phyloP scores from a whole-genome alignment of 345 rosid species.

The Conringia planisiliqua region DNA sequence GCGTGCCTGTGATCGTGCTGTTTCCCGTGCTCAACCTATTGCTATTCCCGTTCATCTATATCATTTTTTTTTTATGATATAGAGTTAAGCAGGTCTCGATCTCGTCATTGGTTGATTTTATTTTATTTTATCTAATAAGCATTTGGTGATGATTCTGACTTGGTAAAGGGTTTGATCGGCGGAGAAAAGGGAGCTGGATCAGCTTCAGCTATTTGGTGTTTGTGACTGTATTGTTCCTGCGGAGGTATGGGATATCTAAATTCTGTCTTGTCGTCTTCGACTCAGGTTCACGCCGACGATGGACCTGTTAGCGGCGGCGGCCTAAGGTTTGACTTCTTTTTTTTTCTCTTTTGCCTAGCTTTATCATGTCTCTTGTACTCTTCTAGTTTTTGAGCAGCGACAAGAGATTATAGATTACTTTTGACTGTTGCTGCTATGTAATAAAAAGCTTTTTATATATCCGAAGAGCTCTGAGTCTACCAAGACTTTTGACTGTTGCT shows the following conservation, averaged over 20 bases:
- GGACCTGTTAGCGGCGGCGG: conserved; percentile 92
- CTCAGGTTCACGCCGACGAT: conserved; percentile 70
- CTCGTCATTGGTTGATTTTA: not conserved
- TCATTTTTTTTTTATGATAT: not conserved
- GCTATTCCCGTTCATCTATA: not conserved
- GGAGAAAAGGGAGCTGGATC: conserved; percentile 22
- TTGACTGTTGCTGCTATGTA: no score
- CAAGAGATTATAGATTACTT: not conserved
- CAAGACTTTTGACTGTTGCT: not conserved
- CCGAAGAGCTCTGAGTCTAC: not conserved
- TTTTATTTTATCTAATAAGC: not conserved
- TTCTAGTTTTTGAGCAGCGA: not conserved
- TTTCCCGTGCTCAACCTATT: not conserved
- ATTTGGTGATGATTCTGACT: conserved; percentile 20
- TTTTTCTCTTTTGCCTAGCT: not conserved
- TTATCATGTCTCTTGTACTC: not conserved
- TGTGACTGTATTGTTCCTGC: not conserved
- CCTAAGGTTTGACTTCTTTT: conserved; percentile 57
- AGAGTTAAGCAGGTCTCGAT: not conserved
- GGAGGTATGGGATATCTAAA: conserved; percentile 70
- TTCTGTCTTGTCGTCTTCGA: conserved; percentile 70
- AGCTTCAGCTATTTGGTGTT: conserved; percentile 5
- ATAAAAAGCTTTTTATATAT: not conserved
- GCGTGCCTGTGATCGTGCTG: not conserved
- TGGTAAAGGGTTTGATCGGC: conserved; percentile 23